Conservation (phyloP, 306 rosid genomes). For the Dryas drummondii region DNA sequence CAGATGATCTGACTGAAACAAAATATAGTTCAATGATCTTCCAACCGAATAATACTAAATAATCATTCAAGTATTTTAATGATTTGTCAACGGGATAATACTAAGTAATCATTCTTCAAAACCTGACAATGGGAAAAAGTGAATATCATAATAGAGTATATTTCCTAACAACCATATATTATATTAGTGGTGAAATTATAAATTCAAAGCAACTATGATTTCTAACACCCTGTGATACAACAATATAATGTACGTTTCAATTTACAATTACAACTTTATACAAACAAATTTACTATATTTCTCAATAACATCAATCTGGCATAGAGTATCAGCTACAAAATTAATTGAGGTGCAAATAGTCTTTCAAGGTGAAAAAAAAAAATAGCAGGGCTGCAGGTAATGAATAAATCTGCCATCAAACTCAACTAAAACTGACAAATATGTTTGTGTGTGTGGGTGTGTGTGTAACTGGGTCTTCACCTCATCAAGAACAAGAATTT, state of each 20-base stretch:
- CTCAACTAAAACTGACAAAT: background rate
- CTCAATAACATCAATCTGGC: background rate
- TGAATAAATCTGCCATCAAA: background rate
- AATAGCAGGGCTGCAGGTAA: background rate
- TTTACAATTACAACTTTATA: background rate
- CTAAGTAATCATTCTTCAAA: background rate
- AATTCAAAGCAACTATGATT: background rate
- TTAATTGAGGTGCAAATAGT: background rate
- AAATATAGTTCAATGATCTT: no score
- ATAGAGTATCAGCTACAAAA: background rate
- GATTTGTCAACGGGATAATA: slow-evolving; percentile 12
- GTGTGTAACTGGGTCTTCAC: slow-evolving; percentile 29
- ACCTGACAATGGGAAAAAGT: background rate
- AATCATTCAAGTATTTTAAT: background rate
- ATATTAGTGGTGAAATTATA: background rate
- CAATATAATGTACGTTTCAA: background rate
- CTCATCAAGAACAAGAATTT: slow-evolving; percentile 97
- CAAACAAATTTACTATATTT: background rate
- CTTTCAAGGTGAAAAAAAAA: background rate
- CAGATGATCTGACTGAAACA: background rate
- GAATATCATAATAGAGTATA: background rate
- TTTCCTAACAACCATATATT: background rate
- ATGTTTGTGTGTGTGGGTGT: background rate
- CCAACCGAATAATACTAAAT: no score
- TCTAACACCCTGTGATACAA: background rate